Evolutionary conservation across 2,329 filamentous ascomycete genomes (phyloP).

Genomic region (Claviceps citrina): DNA sequence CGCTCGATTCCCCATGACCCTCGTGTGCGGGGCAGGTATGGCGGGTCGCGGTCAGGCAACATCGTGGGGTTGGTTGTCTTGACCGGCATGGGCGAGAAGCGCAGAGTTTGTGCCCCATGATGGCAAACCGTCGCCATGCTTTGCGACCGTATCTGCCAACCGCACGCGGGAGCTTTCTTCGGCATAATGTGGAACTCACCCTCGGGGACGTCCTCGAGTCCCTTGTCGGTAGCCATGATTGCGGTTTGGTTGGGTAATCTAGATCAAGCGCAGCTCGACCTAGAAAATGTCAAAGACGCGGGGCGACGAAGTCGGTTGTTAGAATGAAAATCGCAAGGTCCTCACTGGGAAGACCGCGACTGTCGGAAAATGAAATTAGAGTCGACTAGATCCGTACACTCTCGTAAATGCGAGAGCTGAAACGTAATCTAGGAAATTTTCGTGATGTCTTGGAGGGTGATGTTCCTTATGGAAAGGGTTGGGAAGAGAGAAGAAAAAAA

Average conservation of each 20-base stretch:
- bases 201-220: conserved; percentile 95
- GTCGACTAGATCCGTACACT: conserved; percentile 33
- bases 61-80: conserved; percentile 1
- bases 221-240: conserved; percentile 98
- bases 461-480: conserved; percentile 17
- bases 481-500: conserved; percentile 18
- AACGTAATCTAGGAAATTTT: conserved; percentile 25
- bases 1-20: background rate
- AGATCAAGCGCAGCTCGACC: conserved; percentile 71
- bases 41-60: background rate
- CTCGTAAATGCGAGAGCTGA: conserved; percentile 30
- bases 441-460: conserved; percentile 18
- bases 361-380: conserved; percentile 15
- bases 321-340: conserved; percentile 24
- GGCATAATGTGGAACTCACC: conserved; percentile 41
- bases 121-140: background rate
- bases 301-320: conserved; percentile 17
- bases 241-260: conserved; percentile 45
- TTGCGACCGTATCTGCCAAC: background rate
- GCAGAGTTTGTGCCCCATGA: background rate
- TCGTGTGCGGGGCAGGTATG: conserved; percentile 2
- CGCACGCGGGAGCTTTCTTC: too few species aligned
- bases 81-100: background rate
- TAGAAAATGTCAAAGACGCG: conserved; percentile 34
- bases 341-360: conserved; percentile 20